Evolutionary conservation across 768 basidiomycete species (phyloP), one percentile per base, ranked within the genome.

Genomic region (Amanita brunnescens): DNA sequence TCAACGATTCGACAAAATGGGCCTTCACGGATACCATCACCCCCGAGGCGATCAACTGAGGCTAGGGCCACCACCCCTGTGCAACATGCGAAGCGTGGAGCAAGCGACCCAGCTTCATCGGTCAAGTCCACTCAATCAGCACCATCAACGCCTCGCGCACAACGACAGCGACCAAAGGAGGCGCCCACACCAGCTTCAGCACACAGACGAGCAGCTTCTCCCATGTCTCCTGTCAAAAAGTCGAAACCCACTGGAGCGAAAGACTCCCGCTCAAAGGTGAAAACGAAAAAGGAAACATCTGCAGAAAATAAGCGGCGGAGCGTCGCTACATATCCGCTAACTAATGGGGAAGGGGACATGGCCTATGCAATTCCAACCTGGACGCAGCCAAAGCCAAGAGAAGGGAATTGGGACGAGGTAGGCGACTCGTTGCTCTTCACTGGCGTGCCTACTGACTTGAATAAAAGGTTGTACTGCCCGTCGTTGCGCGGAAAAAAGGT

Each of bases 331-430:
- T 89, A 89, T 66, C 86, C 87, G 6, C 70, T 74, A 1, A 77
- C 81, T 0, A 74, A 57, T 8, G 70, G 70, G 21, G 78, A 69
- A 42, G 63, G 61, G 53, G 71, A 78, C 43, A 69, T 84, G 67
- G 75, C 76, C 46, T 72, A 91, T 63, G 89, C 89, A 20, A 89
- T 91, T 61, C 89, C 90, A 5, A 75, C 78, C 2, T 88, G 86
- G 88, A 88, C 85, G 14, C 83, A 89, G 60, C 86, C 87, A 21
- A 70, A 83, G 23, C 77, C 74, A 21, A 69, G 67, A 52, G 71
- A 77, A 20, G 85, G 86, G 1, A 90, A 87, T 59, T 92, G 90
- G 89, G 89, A 92, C 60, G 89, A 92, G 62, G 87, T 80, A 59
- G 61, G 77, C 46, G 3, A 56, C 32, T 43, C 12, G 43, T 49